Evolutionary conservation across 352 stramenopile species (phyloP).

Genomic region (Thraustochytrium sp.): DNA sequence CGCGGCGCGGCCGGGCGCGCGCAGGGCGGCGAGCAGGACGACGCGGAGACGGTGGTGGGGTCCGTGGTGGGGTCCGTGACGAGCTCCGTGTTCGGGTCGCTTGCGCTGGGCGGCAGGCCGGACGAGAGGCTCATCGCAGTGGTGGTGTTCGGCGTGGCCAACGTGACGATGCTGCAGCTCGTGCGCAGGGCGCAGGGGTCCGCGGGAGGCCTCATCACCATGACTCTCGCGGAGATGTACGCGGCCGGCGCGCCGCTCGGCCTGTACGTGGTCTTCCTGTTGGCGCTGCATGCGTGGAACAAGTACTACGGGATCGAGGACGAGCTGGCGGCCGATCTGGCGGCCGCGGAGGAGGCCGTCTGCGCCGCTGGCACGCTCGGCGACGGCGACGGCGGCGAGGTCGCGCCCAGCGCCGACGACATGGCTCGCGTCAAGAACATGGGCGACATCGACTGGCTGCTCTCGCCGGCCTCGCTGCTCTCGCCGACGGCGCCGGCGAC

Average conservation of each 20-base stretch:
- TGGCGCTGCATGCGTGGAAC: no score
- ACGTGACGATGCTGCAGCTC: background rate
- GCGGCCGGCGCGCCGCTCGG: background rate
- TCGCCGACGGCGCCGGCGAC: background rate
- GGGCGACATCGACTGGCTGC: background rate
- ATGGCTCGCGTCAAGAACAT: background rate
- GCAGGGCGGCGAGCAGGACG: no score
- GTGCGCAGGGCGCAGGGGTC: background rate
- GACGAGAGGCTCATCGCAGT: no score
- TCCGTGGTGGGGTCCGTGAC: no score
- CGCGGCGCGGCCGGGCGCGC: no score
- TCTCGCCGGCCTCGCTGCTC: background rate
- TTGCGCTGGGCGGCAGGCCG: no score
- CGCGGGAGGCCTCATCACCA: background rate
- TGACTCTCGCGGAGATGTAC: background rate
- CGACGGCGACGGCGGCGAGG: background rate
- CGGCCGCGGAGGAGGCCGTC: no score
- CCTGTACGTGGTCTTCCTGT: background rate
- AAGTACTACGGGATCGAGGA: no score
- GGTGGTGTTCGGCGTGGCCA: background rate
- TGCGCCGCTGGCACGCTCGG: background rate
- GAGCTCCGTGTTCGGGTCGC: no score
- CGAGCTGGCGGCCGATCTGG: no score
- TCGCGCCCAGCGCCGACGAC: background rate
- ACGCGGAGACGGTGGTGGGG: no score